phyloP scores from a whole-genome alignment of 441 rosid genomes.

The Croton setiger region DNA sequence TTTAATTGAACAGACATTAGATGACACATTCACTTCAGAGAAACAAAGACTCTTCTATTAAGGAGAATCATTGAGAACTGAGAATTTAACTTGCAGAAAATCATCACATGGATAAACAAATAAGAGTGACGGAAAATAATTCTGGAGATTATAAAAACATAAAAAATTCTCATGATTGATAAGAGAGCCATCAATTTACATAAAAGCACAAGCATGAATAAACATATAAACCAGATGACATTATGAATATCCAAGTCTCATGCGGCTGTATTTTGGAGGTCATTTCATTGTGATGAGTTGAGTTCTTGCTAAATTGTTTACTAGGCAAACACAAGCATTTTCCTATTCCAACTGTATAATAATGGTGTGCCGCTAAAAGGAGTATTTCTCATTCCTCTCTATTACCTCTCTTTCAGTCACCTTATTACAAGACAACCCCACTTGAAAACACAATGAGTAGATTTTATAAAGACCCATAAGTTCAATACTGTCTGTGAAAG shows the following conservation, averaged over 20 bases:
- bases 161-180: neutral
- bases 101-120: neutral
- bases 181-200: neutral
- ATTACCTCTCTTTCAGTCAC: neutral
- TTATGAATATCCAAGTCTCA: neutral
- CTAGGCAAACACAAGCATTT: neutral
- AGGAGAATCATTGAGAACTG: neutral
- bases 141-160: neutral
- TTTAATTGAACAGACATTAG: neutral
- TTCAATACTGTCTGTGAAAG: no score
- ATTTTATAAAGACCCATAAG: neutral
- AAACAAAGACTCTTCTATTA: neutral
- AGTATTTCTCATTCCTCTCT: neutral
- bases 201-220: neutral
- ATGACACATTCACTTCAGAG: neutral
- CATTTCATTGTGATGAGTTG: neutral
- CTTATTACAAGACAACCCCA: neutral
- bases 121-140: neutral
- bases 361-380: neutral
- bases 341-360: neutral
- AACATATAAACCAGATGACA: no score
- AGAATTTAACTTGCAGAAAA: neutral
- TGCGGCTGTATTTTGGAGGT: neutral
- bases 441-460: neutral
- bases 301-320: neutral